Evolutionary conservation across 495 filamentous ascomycete genomes (phyloP), one percentile per base, ranked within the genome.

Genomic region (Penicillium bovifimosum): DNA sequence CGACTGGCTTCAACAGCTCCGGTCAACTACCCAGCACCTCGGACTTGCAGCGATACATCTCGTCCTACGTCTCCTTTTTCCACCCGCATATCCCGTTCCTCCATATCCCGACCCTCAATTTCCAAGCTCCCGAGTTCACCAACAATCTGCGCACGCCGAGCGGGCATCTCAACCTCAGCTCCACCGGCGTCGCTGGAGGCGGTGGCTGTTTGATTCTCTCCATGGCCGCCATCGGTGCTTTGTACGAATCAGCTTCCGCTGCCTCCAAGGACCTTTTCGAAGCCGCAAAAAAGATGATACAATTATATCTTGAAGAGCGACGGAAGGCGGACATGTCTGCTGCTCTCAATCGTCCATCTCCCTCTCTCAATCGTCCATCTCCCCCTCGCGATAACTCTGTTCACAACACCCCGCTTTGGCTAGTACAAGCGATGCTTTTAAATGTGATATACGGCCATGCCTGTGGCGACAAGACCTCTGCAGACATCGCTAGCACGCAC

Each of bases 381-480:
- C 67, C 80, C 18, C 66, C 76, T 17, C 76, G 80, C 50, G 87
- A 92, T 51, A 80, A 80, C 57, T 78, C 84, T 2, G 76, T 85
- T 38, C 86, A 93, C 57, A 82, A 83, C 33, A 96, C 90, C 10
- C 93, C 93, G 2, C 76, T 96, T 43, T 96, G 93, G 93, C 78
- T 98, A 26, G 90, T 98, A n/a, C 93, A 98, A 63, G 91, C 93
- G 1, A 96, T 98, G 93, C 78, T 98, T 27, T 77, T 98, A 35
- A 96, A 96, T 69, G 88, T 97, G 31, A 86, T 97, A 9, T 98
- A 96, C 59, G 95, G 95, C 9, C 89, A 97, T 59, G 91, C 95
- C 56, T 96, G 89, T 65, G 95, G 88, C 24, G 92, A 98, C 63
- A 93, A 92, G 70, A 82, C 78, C 31, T 86, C 89, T 11, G 88